These are phyloP conservation scores for Flammula alnicola DNA, from an alignment of 1,284 basidiomycete species.

Conservation along the genomic window DNA sequence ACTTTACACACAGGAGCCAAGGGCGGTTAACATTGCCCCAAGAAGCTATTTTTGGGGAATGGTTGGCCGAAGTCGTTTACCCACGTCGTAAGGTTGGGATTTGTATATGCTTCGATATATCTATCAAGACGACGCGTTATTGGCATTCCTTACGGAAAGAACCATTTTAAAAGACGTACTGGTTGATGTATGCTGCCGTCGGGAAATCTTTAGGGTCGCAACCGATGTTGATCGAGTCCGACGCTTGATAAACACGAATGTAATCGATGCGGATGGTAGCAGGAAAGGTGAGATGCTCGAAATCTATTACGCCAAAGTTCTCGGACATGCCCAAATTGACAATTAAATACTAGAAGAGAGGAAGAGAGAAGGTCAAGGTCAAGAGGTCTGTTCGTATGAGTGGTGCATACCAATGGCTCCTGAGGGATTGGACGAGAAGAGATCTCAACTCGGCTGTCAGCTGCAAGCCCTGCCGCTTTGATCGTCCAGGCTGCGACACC, in stretches of 20 bases:
- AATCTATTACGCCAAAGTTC: constrained; percentile 76
- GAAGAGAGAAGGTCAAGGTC: constrained; percentile 1
- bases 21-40: constrained; percentile 49
- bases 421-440: constrained; percentile 76
- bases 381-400: background rate
- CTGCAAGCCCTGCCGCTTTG: constrained; percentile 70
- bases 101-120: constrained; percentile 55
- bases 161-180: constrained; percentile 44
- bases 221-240: constrained; percentile 71
- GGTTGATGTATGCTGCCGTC: constrained; percentile 74
- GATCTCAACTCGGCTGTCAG: constrained; percentile 70
- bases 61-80: constrained; percentile 60
- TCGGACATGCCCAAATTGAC: constrained; percentile 82
- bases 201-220: constrained; percentile 85
- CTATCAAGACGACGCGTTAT: constrained; percentile 35
- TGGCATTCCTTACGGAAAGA: too few species aligned
- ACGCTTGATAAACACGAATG: constrained; percentile 82
- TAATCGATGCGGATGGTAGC: constrained; percentile 79
- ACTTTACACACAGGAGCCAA: too few species aligned
- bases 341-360: constrained; percentile 65
- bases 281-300: constrained; percentile 71
- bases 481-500: constrained; percentile 77
- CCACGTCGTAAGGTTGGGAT: constrained; percentile 66
- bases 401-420: constrained; percentile 73
- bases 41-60: constrained; percentile 61